Base-by-base conservation (phyloP, 495 filamentous ascomycete species). In the Wilcoxina mikolae region DNA sequence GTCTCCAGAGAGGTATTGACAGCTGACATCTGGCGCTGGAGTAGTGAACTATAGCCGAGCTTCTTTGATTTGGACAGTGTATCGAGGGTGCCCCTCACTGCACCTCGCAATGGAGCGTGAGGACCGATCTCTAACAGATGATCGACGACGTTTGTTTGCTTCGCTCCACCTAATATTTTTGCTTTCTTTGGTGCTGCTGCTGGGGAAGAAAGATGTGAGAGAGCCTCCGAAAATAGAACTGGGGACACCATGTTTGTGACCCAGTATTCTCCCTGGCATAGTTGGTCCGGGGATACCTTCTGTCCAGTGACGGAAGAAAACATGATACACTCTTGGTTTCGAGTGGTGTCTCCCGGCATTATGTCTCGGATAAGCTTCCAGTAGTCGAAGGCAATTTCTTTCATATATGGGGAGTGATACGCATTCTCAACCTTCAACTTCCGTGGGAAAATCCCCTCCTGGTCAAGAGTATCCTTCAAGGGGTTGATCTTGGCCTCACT, bases 361-460 rank as follows among this genome's bases (percentile, higher is more conserved):
- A 35, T 7, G 31, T 15, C 31, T 27, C 50, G 20, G 41, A 70
- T 51, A 27, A 69, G 60, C 1, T 61, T 39, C n/a, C 58, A 45
- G 57, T 81, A 83, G 22, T 68, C 53, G 2, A 28, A 49, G 0
- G 71, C 67, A 22, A 74, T 59, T 12, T 26, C 31, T 0, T 61
- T 28, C 79, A 84, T 82, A 55, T 77, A 77, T 0, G 71, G 72
- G 0, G 78, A 79, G 59, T 83, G 81, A 55, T 84, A 84, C 0
- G 80, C 80, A 2, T 46, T 46, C 4, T 46, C 54, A 42, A 33
- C 41, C 18, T 17, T 56, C 15, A 57, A 41, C 10, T 35, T 23
- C 22, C 42, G 42, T 23, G 42, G 7, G 18, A 45, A 45, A 17
- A 45, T 45, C 5, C 42, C 42, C 42, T 45, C 42, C 22, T 5